phyloP scores from a whole-genome alignment of 139 green algal species.

The Ettlia oleoabundans region DNA sequence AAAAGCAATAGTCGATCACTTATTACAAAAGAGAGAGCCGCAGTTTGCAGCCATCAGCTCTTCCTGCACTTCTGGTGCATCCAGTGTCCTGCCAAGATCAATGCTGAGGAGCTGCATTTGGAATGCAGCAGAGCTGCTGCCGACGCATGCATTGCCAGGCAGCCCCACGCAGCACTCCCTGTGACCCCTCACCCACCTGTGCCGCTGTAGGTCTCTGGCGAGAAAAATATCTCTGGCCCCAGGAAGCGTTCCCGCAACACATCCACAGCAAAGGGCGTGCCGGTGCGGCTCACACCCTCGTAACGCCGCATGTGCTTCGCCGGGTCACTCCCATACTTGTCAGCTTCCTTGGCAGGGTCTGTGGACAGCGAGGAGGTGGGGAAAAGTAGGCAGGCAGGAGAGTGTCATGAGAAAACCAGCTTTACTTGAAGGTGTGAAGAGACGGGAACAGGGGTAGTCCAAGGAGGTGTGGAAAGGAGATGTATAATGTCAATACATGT shows the following conservation, averaged over 20 bases:
- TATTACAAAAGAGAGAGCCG: no score
- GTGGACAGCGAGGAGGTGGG: background rate
- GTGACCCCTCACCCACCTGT: background rate
- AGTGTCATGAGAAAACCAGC: background rate
- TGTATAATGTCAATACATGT: no score
- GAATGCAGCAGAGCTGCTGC: no score
- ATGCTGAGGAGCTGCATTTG: background rate
- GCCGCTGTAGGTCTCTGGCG: slow-evolving; percentile 61
- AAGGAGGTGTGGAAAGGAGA: no score
- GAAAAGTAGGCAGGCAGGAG: background rate
- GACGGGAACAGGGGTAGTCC: no score
- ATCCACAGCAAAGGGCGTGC: slow-evolving; percentile 48
- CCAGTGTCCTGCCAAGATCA: no score
- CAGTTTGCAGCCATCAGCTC: no score
- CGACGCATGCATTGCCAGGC: no score
- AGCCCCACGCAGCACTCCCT: no score
- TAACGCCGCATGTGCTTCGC: slow-evolving; percentile 63
- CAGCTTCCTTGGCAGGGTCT: slow-evolving; percentile 73
- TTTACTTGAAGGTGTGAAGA: no score
- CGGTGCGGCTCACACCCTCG: slow-evolving; percentile 37
- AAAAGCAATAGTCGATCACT: no score
- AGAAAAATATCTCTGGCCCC: slow-evolving; percentile 80
- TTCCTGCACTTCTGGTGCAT: no score
- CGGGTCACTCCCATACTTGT: slow-evolving; percentile 63
- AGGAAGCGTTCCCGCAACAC: slow-evolving; percentile 80